Conservation (phyloP, 129 eudicot genomes). For the Silybum marianum region DNA sequence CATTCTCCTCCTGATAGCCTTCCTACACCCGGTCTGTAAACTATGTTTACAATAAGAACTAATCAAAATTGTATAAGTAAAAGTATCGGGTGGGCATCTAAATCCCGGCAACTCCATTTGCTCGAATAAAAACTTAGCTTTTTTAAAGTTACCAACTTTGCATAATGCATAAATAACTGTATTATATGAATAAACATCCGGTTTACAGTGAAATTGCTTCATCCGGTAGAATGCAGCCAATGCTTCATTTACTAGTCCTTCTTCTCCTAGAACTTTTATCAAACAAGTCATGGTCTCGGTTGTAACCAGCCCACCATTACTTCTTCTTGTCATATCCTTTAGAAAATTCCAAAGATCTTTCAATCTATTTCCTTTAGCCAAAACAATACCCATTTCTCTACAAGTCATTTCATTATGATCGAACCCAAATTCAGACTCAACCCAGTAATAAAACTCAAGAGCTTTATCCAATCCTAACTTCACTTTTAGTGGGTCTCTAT, state of each 20-base stretch:
- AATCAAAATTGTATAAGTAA: constrained; percentile 78
- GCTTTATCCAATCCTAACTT: constrained; percentile 63
- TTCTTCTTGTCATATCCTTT: constrained; percentile 67
- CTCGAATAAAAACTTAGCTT: constrained; percentile 73
- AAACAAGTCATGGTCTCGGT: constrained; percentile 77
- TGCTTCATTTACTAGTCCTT: constrained; percentile 77
- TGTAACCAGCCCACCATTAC: constrained; percentile 45
- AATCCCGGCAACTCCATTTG: constrained; percentile 96
- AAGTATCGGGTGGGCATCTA: constrained; percentile 77
- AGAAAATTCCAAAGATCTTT: constrained; percentile 67
- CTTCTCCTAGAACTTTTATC: constrained; percentile 81
- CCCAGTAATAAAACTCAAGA: constrained; percentile 73
- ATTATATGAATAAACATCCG: constrained; percentile 83
- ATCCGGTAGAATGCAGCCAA: constrained; percentile 68
- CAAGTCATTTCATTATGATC: constrained; percentile 68
- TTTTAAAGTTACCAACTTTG: constrained; percentile 73
- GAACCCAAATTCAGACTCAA: constrained; percentile 64
- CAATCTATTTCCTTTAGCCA: constrained; percentile 65
- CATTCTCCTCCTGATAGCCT: constrained; percentile 77
- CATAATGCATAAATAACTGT: constrained; percentile 70
- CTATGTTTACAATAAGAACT: constrained; percentile 75
- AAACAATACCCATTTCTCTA: constrained; percentile 70
- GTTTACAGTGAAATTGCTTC: constrained; percentile 82
- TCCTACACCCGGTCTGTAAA: constrained; percentile 69
- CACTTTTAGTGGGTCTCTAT: constrained; percentile 55